Conservation (phyloP, 306 rosid species). For the Malus fusca region DNA sequence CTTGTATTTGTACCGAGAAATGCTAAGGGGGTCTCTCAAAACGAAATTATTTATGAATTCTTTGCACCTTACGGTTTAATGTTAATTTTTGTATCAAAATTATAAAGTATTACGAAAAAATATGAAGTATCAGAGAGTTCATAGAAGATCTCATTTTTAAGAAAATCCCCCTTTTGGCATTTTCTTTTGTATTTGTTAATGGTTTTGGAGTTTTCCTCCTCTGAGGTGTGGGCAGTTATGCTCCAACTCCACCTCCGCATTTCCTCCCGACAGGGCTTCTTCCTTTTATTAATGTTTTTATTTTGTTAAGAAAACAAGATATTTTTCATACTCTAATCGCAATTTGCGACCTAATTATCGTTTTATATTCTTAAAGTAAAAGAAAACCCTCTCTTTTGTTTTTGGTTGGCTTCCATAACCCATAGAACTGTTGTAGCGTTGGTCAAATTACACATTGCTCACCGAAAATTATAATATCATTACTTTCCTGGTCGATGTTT, state of each 20-base stretch:
- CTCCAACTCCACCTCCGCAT: slow-evolving; percentile 35
- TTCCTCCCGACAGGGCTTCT: slow-evolving; percentile 8
- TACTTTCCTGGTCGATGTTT: too few relatives aligned
- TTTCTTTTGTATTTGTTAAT: slow-evolving; percentile 30
- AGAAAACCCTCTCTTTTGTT: background rate
- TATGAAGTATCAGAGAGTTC: fast-evolving
- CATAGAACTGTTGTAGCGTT: background rate
- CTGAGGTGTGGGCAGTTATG: slow-evolving; percentile 31
- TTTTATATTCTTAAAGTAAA: background rate
- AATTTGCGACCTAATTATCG: background rate
- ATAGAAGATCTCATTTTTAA: fast-evolving
- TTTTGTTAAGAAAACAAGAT: background rate
- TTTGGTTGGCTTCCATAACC: background rate
- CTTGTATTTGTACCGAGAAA: slow-evolving; percentile 17
- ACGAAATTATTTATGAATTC: too few relatives aligned
- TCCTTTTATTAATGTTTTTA: background rate
- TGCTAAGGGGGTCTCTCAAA: too few relatives aligned
- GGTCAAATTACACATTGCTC: background rate
- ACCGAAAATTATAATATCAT: too few relatives aligned
- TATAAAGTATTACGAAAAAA: too few relatives aligned
- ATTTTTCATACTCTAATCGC: background rate
- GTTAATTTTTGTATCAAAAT: too few relatives aligned
- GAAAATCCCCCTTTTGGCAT: too few relatives aligned
- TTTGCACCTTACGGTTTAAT: too few relatives aligned
- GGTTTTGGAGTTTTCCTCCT: slow-evolving; percentile 35